phyloP scores from a whole-genome alignment of 2,329 filamentous ascomycete genomes.

The Hypocrella siamensis region DNA sequence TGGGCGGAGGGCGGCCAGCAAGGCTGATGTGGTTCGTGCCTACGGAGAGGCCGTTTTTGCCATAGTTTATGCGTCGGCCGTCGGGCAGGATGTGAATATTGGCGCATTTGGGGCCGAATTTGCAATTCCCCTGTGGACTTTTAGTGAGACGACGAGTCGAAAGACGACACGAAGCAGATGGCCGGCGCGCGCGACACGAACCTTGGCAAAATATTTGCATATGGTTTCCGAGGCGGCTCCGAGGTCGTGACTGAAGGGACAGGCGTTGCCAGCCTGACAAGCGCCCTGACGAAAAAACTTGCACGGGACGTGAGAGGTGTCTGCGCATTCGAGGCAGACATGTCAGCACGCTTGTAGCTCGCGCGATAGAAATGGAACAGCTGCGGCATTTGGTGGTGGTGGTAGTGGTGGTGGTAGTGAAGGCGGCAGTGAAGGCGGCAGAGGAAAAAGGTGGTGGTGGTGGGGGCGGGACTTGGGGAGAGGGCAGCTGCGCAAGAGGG shows the following conservation, averaged over 20 bases:
- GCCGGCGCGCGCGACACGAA: conserved; percentile 22
- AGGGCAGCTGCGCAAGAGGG: no score
- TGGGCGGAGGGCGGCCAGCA: conserved; percentile 46
- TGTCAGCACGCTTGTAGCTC: background rate
- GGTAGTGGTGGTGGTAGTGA: background rate
- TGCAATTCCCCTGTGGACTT: conserved; percentile 71
- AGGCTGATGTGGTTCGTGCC: conserved; percentile 42
- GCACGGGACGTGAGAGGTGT: conserved; percentile 94
- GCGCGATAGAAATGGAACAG: no score
- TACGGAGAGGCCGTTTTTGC: conserved; percentile 52
- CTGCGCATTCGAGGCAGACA: conserved; percentile 28
- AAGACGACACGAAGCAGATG: background rate
- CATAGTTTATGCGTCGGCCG: conserved; percentile 77
- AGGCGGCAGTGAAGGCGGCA: no score
- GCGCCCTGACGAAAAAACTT: conserved; percentile 97
- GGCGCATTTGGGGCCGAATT: conserved; percentile 95
- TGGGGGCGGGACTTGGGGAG: conserved; percentile 5
- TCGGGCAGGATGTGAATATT: conserved; percentile 92
- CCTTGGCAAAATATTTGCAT: conserved; percentile 99
- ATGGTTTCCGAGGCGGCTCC: conserved; percentile 72
- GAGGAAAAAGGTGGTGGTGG: background rate
- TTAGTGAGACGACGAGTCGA: background rate
- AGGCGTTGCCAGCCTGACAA: conserved; percentile 90
- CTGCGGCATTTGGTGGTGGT: background rate
- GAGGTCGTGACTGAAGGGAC: conserved; percentile 90